A percentile compares a stretch with the other conserved stretches of the same genome.
These are phyloP conservation scores for Suillus lakei DNA, from an alignment of 768 basidiomycete species.

Conservation along the genomic window DNA sequence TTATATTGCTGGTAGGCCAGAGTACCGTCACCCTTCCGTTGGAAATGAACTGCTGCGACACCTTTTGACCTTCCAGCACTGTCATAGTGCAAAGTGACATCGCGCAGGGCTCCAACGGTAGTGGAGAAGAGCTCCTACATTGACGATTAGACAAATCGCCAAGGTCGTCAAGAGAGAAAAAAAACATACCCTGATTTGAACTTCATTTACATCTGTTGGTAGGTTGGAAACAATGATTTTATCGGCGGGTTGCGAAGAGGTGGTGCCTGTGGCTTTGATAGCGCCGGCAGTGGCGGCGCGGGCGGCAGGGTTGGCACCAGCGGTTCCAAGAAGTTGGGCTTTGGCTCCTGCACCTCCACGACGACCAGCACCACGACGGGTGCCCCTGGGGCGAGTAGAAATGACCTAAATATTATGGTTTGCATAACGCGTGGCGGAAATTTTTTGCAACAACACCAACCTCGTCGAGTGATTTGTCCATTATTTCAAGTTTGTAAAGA, in stretches of 20 bases:
- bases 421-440: constrained; percentile 26
- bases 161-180: not conserved
- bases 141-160: constrained; percentile 9
- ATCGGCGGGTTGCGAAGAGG: constrained; percentile 55
- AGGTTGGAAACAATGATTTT: constrained; percentile 98
- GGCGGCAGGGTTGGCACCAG: constrained; percentile 50
- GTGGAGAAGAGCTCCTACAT: constrained; percentile 88
- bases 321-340: constrained; percentile 62
- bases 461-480: constrained; percentile 88
- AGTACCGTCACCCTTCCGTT: constrained; percentile 84
- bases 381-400: constrained; percentile 55
- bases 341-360: constrained; percentile 49
- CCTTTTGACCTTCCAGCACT: constrained; percentile 88
- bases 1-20: constrained; percentile 95
- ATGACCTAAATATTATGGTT: constrained; percentile 59
- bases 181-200: constrained; percentile 79
- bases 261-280: constrained; percentile 45
- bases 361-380: constrained; percentile 48
- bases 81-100: constrained; percentile 88
- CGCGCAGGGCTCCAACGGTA: constrained; percentile 86
- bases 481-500: constrained; percentile 28
- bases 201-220: constrained; percentile 90
- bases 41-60: constrained; percentile 85
- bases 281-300: constrained; percentile 54
- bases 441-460: constrained; percentile 46